Conservation (phyloP, 129 eudicot species). For the Scalesia atractyloides region DNA sequence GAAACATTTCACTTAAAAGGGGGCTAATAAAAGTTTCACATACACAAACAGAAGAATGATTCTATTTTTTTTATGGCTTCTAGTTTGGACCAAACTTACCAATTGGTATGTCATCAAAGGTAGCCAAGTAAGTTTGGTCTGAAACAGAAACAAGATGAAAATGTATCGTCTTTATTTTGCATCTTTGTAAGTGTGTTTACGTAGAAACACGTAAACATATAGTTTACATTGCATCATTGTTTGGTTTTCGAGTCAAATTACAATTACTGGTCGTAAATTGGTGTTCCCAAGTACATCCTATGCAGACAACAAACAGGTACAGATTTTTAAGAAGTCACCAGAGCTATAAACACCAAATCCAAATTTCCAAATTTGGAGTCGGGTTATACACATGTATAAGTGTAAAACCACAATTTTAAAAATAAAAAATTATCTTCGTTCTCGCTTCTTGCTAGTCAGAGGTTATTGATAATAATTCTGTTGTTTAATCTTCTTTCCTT, state of each 20-base stretch:
- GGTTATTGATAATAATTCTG: too few species aligned
- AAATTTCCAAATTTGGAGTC: constrained; percentile 9
- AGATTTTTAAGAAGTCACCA: background rate
- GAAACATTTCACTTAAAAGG: background rate
- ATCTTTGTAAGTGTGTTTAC: background rate
- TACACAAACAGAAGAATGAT: background rate
- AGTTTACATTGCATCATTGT: background rate
- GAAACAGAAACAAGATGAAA: background rate
- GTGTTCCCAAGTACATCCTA: background rate
- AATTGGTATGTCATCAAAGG: background rate
- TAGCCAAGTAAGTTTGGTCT: background rate
- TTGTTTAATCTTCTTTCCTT: background rate
- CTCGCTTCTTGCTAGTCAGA: background rate
- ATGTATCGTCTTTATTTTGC: background rate
- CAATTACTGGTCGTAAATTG: background rate
- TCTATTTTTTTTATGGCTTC: background rate
- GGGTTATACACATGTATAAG: background rate
- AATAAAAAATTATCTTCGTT: background rate
- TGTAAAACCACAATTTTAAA: background rate
- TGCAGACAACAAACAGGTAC: background rate
- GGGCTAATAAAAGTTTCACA: background rate
- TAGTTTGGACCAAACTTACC: background rate
- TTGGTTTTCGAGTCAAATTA: background rate
- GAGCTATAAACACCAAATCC: constrained; percentile 2
- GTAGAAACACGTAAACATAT: background rate